phyloP scores from a whole-genome alignment of 2,329 filamentous ascomycete species.

The Diaporthe longicolla region DNA sequence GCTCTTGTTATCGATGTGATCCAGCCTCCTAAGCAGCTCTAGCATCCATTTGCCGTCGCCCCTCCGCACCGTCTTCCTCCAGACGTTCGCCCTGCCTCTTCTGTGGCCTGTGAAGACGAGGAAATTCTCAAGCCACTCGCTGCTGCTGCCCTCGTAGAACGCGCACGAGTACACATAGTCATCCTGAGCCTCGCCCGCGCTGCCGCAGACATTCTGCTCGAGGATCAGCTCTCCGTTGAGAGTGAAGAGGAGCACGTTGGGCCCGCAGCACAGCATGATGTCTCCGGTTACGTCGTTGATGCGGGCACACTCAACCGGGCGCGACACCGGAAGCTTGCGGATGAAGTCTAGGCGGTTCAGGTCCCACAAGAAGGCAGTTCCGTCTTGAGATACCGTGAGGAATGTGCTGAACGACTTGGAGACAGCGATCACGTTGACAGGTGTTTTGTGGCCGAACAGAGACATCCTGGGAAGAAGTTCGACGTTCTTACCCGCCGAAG shows the following conservation, averaged over 20 bases:
- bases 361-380: constrained; percentile 92
- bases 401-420: constrained; percentile 91
- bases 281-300: constrained; percentile 95
- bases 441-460: constrained; percentile 90
- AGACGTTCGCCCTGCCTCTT: constrained; percentile 86
- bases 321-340: constrained; percentile 74
- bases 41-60: constrained; percentile 78
- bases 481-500: constrained; percentile 74
- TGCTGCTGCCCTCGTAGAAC: constrained; percentile 91
- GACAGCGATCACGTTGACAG: constrained; percentile 85
- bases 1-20: constrained; percentile 80
- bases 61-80: constrained; percentile 68
- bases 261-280: constrained; percentile 85
- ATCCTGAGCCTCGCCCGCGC: constrained; percentile 58
- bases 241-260: constrained; percentile 83
- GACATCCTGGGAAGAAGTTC: constrained; percentile 85
- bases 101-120: constrained; percentile 92
- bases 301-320: constrained; percentile 78
- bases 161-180: constrained; percentile 87
- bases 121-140: constrained; percentile 91
- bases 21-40: constrained; percentile 83
- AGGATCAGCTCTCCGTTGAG: constrained; percentile 89
- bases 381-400: constrained; percentile 85
- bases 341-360: constrained; percentile 92
- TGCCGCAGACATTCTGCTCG: constrained; percentile 83